phyloP scores from a whole-genome alignment of 2,329 filamentous ascomycete genomes.

The Talaromyces sp. region DNA sequence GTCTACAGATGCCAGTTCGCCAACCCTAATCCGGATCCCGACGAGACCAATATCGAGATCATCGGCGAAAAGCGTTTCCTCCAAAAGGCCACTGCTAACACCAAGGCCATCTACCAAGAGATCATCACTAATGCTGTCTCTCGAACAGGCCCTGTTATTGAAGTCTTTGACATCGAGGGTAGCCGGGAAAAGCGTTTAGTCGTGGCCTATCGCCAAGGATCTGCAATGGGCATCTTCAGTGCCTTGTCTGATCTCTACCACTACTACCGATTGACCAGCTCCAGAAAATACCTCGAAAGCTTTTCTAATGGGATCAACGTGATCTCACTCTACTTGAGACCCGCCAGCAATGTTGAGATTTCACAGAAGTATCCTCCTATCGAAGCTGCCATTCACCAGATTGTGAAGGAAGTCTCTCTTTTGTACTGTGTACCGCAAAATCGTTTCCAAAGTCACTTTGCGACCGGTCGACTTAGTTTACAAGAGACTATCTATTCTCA shows the following conservation, averaged over 20 bases:
- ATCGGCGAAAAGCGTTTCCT: slow-evolving; percentile 93
- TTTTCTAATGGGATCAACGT: slow-evolving; percentile 98
- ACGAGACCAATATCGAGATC: slow-evolving; percentile 83
- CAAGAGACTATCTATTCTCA: slow-evolving; percentile 98
- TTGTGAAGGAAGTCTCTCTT: slow-evolving; percentile 96
- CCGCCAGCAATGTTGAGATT: slow-evolving; percentile 58
- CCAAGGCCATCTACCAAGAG: slow-evolving; percentile 90
- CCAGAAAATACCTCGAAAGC: slow-evolving; percentile 96
- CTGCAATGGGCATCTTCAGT: slow-evolving; percentile 89
- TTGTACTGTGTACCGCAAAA: slow-evolving; percentile 98
- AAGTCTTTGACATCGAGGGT: slow-evolving; percentile 93
- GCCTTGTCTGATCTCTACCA: slow-evolving; percentile 95
- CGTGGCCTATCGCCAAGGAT: slow-evolving; percentile 88
- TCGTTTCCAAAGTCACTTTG: slow-evolving; percentile 88
- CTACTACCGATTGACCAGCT: slow-evolving; percentile 95
- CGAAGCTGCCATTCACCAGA: slow-evolving; percentile 93
- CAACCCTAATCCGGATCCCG: slow-evolving; percentile 65
- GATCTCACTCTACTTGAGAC: slow-evolving; percentile 90
- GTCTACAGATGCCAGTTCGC: slow-evolving; percentile 95
- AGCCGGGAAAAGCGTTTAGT: slow-evolving; percentile 90
- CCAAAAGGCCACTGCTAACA: slow-evolving; percentile 93
- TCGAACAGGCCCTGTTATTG: slow-evolving; percentile 89
- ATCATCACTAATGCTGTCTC: slow-evolving; percentile 81
- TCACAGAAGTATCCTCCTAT: slow-evolving; percentile 67
- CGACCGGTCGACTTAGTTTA: slow-evolving; percentile 77